Conservation (phyloP, 2,329 filamentous ascomycete genomes). For the Cercospora canescens region DNA sequence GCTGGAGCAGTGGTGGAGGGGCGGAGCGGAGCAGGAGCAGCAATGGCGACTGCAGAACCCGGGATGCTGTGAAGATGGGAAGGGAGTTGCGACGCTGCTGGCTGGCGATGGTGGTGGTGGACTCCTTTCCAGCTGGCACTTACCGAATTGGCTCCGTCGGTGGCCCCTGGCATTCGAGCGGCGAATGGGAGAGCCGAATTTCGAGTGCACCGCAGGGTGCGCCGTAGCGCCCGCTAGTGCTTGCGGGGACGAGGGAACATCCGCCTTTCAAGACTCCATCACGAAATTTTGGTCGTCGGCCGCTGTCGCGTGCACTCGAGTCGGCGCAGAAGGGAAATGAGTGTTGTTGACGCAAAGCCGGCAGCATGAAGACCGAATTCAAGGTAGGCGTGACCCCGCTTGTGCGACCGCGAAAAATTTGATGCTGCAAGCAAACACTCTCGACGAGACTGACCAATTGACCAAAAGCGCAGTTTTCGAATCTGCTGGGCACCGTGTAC, state of each 20-base stretch:
- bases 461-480: conserved; percentile 73
- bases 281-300: conserved; percentile 20
- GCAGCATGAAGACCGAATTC: conserved; percentile 94
- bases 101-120: not conserved
- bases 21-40: not conserved
- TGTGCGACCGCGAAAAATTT: not conserved
- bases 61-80: conserved; percentile 6
- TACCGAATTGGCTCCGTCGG: conserved; percentile 20
- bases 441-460: conserved; percentile 18
- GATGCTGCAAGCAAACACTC: conserved; percentile 4
- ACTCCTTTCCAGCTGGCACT: conserved; percentile 23
- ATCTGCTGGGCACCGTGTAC: conserved; percentile 96
- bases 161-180: conserved; percentile 1
- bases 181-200: conserved; percentile 9
- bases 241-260: conserved; percentile 15
- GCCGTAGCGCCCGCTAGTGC: conserved; percentile 6
- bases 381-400: conserved; percentile 62
- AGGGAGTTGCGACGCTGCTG: conserved; percentile 7
- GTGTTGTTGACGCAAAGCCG: not conserved
- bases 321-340: not conserved
- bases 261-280: conserved; percentile 12
- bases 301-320: not conserved
- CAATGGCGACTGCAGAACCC: conserved; percentile 13
- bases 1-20: conserved; percentile 1
- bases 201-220: conserved; percentile 1